A percentile compares a stretch with the other conserved stretches of the same genome.
These are phyloP conservation scores for Solanum sitiens DNA, from an alignment of 257 asterid genomes.

Conservation along the genomic window DNA sequence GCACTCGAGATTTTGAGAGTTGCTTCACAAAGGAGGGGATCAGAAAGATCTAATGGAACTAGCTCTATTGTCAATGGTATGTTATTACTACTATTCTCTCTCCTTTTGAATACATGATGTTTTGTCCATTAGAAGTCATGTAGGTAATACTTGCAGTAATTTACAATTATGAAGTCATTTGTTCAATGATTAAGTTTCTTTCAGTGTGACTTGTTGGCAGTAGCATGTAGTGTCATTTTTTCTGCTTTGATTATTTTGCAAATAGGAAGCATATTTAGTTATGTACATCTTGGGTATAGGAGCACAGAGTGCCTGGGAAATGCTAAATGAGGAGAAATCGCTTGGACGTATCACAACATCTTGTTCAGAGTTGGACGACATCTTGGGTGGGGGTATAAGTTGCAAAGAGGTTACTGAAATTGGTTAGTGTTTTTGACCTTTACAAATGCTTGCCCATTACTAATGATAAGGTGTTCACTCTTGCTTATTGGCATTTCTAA, in stretches of 20 bases:
- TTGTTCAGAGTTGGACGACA: conserved; percentile 70
- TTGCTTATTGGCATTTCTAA: not conserved
- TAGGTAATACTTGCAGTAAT: not conserved
- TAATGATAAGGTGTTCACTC: not conserved
- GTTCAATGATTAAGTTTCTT: not conserved
- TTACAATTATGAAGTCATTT: not conserved
- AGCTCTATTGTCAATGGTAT: conserved; percentile 53
- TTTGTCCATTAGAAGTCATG: not conserved
- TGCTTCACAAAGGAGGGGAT: conserved; percentile 44
- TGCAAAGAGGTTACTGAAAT: conserved; percentile 93
- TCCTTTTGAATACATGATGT: not conserved
- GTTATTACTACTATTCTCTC: not conserved
- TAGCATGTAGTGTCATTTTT: not conserved
- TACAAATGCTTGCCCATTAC: not conserved
- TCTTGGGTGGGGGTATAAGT: conserved; percentile 86
- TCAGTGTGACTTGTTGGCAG: not conserved
- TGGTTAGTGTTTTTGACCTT: conserved; percentile 34
- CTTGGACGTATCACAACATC: conserved; percentile 63
- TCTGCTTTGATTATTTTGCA: not conserved
- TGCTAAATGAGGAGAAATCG: conserved; percentile 74
- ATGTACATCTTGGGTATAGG: conserved; percentile 22
- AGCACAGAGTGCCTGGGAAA: conserved; percentile 95
- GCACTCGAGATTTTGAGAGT: conserved; percentile 47
- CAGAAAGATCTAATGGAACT: conserved; percentile 26
- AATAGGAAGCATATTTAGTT: not conserved